Base-by-base conservation (phyloP, 306 rosid species). In the Trichosanthes truncata region DNA sequence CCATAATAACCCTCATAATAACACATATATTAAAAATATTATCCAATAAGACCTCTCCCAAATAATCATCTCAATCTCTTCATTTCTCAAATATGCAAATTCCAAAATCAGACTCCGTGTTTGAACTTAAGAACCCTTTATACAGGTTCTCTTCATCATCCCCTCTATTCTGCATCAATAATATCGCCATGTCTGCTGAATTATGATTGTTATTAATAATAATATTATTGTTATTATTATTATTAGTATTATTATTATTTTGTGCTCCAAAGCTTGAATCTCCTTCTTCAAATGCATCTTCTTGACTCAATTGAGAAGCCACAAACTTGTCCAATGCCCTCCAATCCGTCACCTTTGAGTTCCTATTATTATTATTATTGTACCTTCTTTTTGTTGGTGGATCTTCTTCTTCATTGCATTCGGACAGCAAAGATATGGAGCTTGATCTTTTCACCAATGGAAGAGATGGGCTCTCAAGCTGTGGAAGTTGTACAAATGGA, bases 261-360 rank as follows among this genome's bases (percentile, higher is more conserved):
- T 41, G 49, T 48, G 40, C 62, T 13, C 85, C 97, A 81, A 92
- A 92, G 78, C 89, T 79, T 51, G 89, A 79, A 43, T 87, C 82
- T 77, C 87, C 89, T 52, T 78, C 76, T 20, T 75, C 84, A 15
- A 65, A 79, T 25, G 76, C 61, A 67, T 79, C 82, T 49, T 52
- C 82, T 49, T 79, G 82, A 53, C 82, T 79, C 82, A 79, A 79
- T 25, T 95, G 97, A 20, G 98, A 95, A 67, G 98, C 98, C 48
- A 95, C 98, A 81, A 95, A 95, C 90, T 92, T 95, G 85, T 95
- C 98, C 79, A 95, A 85, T 25, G 84, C 96, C 80, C 97, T 92
- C 98, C 98, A 95, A 63, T 95, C 98, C 65, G 93, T 91, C 66
- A 90, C 93, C 77, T 81, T 90, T 76, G 89, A 63, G 13, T 61